phyloP scores from a whole-genome alignment of 2,329 filamentous ascomycete species.

The Xylaria sp. region DNA sequence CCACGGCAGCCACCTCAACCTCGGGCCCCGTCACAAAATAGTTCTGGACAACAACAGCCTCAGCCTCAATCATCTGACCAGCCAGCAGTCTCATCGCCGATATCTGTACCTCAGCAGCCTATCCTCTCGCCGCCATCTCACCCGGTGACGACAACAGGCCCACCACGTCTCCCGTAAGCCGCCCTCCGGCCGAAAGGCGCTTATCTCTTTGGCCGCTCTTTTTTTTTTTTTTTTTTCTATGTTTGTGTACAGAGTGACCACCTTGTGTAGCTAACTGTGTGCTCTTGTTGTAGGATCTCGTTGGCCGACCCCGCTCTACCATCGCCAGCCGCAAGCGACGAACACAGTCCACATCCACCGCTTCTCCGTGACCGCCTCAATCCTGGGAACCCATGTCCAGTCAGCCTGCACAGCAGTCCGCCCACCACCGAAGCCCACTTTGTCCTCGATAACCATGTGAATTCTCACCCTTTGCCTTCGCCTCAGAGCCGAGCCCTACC shows the following conservation, averaged over 20 bases:
- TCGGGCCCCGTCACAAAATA: background rate
- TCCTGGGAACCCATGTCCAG: slow-evolving; percentile 35
- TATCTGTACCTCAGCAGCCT: slow-evolving; percentile 4
- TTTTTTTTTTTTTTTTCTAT: too few species aligned
- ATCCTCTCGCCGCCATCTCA: slow-evolving; percentile 1
- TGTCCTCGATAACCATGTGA: slow-evolving; percentile 26
- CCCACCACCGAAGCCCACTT: slow-evolving; percentile 39
- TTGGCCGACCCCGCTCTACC: slow-evolving; percentile 53
- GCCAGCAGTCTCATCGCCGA: background rate
- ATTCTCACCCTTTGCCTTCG: slow-evolving; percentile 15
- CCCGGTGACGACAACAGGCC: slow-evolving; percentile 16
- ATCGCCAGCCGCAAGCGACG: slow-evolving; percentile 68
- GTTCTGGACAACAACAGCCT: slow-evolving; percentile 9
- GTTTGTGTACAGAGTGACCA: too few species aligned
- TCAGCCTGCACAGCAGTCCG: slow-evolving; percentile 36
- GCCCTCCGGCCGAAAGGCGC: background rate
- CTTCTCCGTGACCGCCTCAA: slow-evolving; percentile 45
- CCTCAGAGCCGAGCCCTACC: slow-evolving; percentile 24
- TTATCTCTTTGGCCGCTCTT: background rate
- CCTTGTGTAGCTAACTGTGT: slow-evolving; percentile 15
- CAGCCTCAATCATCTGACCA: background rate
- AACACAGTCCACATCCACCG: slow-evolving; percentile 55
- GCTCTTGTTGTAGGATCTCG: slow-evolving; percentile 22
- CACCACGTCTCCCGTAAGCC: slow-evolving; percentile 35
- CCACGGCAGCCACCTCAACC: slow-evolving; percentile 6